Base-by-base conservation (phyloP, 1,284 basidiomycete genomes). In the Singerocomus inundabilis region DNA sequence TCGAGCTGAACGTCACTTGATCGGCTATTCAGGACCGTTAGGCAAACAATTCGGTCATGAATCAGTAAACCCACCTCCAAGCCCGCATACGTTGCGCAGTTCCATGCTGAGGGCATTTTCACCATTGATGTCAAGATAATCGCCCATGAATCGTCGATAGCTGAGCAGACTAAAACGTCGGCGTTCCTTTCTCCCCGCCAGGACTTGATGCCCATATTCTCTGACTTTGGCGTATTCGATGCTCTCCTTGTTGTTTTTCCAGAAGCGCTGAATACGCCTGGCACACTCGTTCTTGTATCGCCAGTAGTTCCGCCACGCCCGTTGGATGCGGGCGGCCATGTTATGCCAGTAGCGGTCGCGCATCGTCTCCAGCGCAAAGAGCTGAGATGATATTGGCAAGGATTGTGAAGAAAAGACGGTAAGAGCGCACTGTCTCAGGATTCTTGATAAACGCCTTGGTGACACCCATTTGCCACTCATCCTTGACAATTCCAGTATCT, bases 381-480 rank as follows among this genome's bases (percentile, higher is more conserved):
- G 82, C 91, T 95, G 57, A 0, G 44, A 52, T 9, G 16, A 30
- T 11, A 35, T 64, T 5, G 13, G 44, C 5, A 49, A 48, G 44
- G 30, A 41, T n/a, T 3, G 2, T 2, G 33, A 25, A 18, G 28
- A 34, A 39, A 13, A 15, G 6, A 33, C 31, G 15, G 38, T 36
- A 15, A 18, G 55, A 30, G 57, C 82, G 58, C 63, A 94, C 92
- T 34, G 96, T 99, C 70, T 99, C 96, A 0, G 96, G 96, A 67
- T 96, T 98, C 80, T 99, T 99, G 75, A 99, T 99, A 70, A 99
- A 99, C 0, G 96, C 96, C 67, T 99, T 99, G 11, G 96, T 97
- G 3, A 88, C 84, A 57, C 97, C 96, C 93, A 99, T 97, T 72
- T 99, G 96, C 96, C 96, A 99, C 71, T 99, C 95, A 49, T 98